Evolutionary conservation across 805 yeast genomes (phyloP), one percentile per base, ranked within the genome.

Genomic region (Pichia californica): DNA sequence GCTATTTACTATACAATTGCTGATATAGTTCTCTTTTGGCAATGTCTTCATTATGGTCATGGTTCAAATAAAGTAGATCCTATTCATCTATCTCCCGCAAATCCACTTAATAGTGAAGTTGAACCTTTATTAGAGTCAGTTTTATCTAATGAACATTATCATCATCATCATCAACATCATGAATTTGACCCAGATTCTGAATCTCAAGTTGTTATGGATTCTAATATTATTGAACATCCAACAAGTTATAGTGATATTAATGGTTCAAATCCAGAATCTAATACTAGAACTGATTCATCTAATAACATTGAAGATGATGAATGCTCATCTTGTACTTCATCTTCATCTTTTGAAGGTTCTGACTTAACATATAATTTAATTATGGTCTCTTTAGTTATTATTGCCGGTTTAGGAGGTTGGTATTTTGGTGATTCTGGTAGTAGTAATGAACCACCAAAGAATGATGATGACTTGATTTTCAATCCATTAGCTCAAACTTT

Each of bases 1-100:
- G 98, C 98, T 1, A 75, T 91, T 0, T 93, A 93, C 65, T 93
- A 93, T 62, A 89, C 98, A 0, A 61, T 83, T 19, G 97, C 98
- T 0, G 99, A 93, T 64, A 62, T 89, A 3, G 83, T 89, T 3
- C 70, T 93, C 43, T 71, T 91, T 26, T 71, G 81, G 62, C 99
- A 93, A 62, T 88, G 96, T 53, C 67, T 87, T 38, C 74, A 77
- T 45, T 93, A 93, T 61, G 88, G 91, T 8, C 71, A 76, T 45
- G 79, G 82, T 7, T 54, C 62, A 14, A 62, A 65, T 18, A 62
- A 64, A 34, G 77, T 83, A 4, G 95, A 83, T 54, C 80, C 81
- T 31, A 80, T 82, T 34, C 95, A 87, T 62, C 68, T 88, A 41
- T 83, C 91, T 3, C 96, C 96, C 2, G 95, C 95, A 1, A 84